A percentile compares a stretch with the other conserved stretches of the same genome.
Evolutionary conservation across 306 rosid species (phyloP).

Genomic region (Hylodesmum podocarpum): DNA sequence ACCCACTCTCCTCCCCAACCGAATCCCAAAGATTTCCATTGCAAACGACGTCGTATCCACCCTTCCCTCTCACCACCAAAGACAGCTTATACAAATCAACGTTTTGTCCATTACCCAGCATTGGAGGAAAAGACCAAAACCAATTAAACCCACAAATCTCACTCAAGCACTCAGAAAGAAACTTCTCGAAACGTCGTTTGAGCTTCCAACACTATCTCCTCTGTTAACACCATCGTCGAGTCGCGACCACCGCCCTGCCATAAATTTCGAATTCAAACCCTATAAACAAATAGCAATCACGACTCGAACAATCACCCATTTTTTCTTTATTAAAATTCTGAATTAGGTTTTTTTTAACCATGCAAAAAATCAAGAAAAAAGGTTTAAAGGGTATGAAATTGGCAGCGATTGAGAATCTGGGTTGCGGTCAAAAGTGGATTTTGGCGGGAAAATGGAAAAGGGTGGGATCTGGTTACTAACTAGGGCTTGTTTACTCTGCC

Average conservation of each 20-base stretch:
- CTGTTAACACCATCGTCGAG: conserved; percentile 16
- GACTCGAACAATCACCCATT: neutral
- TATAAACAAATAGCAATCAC: conserved; percentile 33
- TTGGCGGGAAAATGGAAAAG: conserved; percentile 56
- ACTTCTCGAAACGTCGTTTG: conserved; percentile 41
- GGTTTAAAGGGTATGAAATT: neutral
- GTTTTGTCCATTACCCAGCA: conserved; percentile 47
- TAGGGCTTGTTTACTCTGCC: conserved; percentile 18
- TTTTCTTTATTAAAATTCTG: neutral
- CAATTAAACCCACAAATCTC: conserved; percentile 29
- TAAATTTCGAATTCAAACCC: conserved; percentile 51
- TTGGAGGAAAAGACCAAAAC: conserved; percentile 43
- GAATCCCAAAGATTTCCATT: conserved; percentile 52
- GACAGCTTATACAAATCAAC: conserved; percentile 62
- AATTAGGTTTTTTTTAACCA: neutral
- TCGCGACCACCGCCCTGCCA: conserved; percentile 62
- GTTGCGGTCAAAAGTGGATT: conserved; percentile 26
- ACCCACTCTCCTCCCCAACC: conserved; percentile 63
- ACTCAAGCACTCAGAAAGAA: conserved; percentile 25
- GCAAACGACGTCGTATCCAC: conserved; percentile 57
- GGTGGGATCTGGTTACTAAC: conserved; percentile 18
- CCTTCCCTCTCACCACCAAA: conserved; percentile 54
- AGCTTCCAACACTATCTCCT: conserved; percentile 3
- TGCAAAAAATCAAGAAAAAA: neutral
- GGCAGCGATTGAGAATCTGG: conserved; percentile 35